Conservation (phyloP, 805 yeast genomes). For the Yarrowia alimentaria region DNA sequence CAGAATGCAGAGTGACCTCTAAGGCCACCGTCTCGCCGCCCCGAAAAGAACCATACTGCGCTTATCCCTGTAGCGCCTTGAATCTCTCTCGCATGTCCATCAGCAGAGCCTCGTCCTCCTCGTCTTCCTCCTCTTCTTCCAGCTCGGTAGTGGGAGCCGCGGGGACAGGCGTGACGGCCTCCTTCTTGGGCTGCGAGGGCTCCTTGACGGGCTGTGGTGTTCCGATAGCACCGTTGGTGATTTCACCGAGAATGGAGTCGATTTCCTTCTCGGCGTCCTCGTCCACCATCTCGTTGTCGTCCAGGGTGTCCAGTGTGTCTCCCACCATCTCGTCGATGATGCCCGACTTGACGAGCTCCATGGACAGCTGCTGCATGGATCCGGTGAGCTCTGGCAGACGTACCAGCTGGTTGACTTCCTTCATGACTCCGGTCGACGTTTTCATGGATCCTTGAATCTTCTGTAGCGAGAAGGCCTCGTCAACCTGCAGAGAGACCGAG, state of each 20-base stretch:
- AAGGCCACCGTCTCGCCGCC: neutral
- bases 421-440: conserved; percentile 76
- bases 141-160: conserved; percentile 31
- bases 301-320: conserved; percentile 73
- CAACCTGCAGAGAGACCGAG: conserved; percentile 81
- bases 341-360: conserved; percentile 66
- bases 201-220: conserved; percentile 48
- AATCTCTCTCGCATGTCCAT: conserved; percentile 87
- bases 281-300: conserved; percentile 58
- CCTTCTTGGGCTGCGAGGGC: conserved; percentile 33
- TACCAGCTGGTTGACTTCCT: conserved; percentile 77
- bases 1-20: too few relatives aligned
- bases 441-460: conserved; percentile 80
- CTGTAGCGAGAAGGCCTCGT: conserved; percentile 84
- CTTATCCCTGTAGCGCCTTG: conserved; percentile 68
- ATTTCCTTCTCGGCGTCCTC: conserved; percentile 43
- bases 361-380: conserved; percentile 81
- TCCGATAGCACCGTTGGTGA: conserved; percentile 54
- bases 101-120: conserved; percentile 72
- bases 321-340: conserved; percentile 93
- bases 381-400: conserved; percentile 73
- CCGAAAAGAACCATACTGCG: neutral
- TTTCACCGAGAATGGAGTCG: conserved; percentile 41
- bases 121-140: conserved; percentile 53
- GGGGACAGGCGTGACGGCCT: conserved; percentile 30